Base-by-base conservation (phyloP, 2,329 filamentous ascomycete genomes). In the Mariannaea sp. region DNA sequence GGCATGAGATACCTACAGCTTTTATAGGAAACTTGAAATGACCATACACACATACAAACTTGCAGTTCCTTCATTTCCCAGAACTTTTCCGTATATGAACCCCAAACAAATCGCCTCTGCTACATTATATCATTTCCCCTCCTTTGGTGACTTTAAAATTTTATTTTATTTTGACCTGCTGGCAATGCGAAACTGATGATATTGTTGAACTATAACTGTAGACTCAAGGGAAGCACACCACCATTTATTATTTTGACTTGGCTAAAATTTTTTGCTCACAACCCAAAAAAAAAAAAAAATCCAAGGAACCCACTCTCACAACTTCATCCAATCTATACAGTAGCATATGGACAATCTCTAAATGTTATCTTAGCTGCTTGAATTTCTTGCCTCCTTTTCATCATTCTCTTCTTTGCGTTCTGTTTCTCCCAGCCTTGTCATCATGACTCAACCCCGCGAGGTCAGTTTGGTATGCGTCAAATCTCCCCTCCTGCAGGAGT, bases 401-500 rank as follows among this genome's bases (percentile, higher is more conserved):
- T 32, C 32, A 30, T 30, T 19, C 41, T 27, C 45, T 35, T 13
- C 12, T 24, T 36, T n/a, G n/a, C n/a, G n/a, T n/a, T n/a, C n/a
- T n/a, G n/a, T n/a, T n/a, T n/a, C n/a, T n/a, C n/a, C n/a, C n/a
- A n/a, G n/a, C n/a, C n/a, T n/a, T 35, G n/a, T 49, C 42, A 49
- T 29, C 56, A 65, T 65, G 62, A 54, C 61, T 36, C 41, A 47
- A 30, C 42, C 38, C 29, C 42, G 51, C 39, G 38, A 54, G 20
- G 51, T 53, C 39, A 58, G 58, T 49, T 35, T 59, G 57, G n/a
- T n/a, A n/a, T n/a, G n/a, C n/a, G n/a, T n/a, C n/a, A n/a, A n/a
- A n/a, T n/a, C n/a, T n/a, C 63, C 63, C 63, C 63, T 66, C 63
- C 63, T 60, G 55, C 64, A n/a, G n/a, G n/a, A n/a, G n/a, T n/a